Conservation (phyloP, 208 protist species). For the Vickermania ingenoplastis region DNA sequence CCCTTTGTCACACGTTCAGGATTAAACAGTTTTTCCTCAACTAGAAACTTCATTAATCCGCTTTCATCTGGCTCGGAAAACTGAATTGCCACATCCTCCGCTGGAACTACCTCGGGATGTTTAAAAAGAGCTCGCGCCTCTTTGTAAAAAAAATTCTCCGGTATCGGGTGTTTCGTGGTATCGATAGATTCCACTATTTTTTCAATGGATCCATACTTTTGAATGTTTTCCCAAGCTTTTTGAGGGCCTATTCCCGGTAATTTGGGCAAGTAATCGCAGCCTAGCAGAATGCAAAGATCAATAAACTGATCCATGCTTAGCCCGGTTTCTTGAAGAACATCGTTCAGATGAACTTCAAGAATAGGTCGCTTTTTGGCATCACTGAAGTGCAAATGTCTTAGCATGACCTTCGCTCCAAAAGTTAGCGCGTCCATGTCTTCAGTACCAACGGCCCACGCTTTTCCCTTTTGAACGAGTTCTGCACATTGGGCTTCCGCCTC, state of each 20-base stretch:
- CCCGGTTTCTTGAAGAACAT: slow-evolving; percentile 64
- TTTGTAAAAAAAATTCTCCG: slow-evolving; percentile 83
- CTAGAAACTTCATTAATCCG: slow-evolving; percentile 95
- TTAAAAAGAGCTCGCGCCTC: slow-evolving; percentile 91
- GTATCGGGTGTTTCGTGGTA: slow-evolving; percentile 65
- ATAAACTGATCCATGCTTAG: slow-evolving; percentile 96
- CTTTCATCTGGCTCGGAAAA: slow-evolving; percentile 96
- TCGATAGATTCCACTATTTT: slow-evolving; percentile 91
- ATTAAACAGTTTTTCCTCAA: slow-evolving; percentile 97
- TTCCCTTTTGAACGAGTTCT: slow-evolving; percentile 89
- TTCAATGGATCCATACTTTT: slow-evolving; percentile 94
- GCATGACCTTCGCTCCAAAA: slow-evolving; percentile 93
- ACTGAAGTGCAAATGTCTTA: slow-evolving; percentile 95
- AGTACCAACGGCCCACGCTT: slow-evolving; percentile 96
- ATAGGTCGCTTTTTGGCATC: slow-evolving; percentile 96
- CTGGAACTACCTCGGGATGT: slow-evolving; percentile 81
- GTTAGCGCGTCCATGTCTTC: slow-evolving; percentile 99
- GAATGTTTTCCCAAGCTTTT: slow-evolving; percentile 92
- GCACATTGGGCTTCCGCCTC: slow-evolving; percentile 99
- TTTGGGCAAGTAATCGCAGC: slow-evolving; percentile 98
- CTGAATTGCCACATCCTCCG: slow-evolving; percentile 74
- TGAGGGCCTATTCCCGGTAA: slow-evolving; percentile 97
- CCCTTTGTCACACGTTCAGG: slow-evolving; percentile 81
- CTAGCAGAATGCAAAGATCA: slow-evolving; percentile 98
- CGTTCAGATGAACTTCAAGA: slow-evolving; percentile 89